Base-by-base conservation (phyloP, 139 green algal genomes). In the Chlamydomonas applanata region DNA sequence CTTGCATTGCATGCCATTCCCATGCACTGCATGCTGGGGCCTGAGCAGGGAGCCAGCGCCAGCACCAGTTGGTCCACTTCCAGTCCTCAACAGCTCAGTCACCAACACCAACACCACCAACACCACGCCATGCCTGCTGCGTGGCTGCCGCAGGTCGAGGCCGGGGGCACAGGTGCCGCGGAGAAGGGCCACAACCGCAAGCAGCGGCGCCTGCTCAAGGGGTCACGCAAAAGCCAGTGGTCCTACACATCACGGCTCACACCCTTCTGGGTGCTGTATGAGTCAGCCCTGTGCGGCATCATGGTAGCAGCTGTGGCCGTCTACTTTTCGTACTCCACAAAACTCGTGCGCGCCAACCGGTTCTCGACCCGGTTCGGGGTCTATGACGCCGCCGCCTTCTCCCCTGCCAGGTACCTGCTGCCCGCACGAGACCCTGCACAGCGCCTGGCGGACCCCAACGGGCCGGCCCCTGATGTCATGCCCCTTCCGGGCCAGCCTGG, bases 271-370 rank as follows among this genome's bases (percentile, higher is more conserved):
- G 36, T 73, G 33, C 20, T 40, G 1, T 79, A 59, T 25, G 73
- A 79, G 64, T 49, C 24, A 4, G 63, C n/a, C 0, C 32, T 79
- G 25, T 67, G 63, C 49, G 30, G 4, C 27, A 27, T 73, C 32
- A 73, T 79, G 73, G n/a, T 69, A 1, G 73, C 63, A 7, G 45
- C 34, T 32, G n/a, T 79, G 24, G 63, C 32, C 7, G n/a, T 69
- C 2, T 79, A 34, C 56, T 79, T 33, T n/a, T 22, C 29, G 3
- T 79, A 79, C 64, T n/a, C 63, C 9, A n/a, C 57, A 0, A 9
- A 53, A 11, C 20, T 79, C 2, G 32, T 29, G 33, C 44, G 9
- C 4, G 35, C 32, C 34, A 68, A 4, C 33, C n/a, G 29, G 24
- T 35, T 68, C 33, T 27, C 25, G 20, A 65, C 69, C 19, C 67